Conservation (phyloP, 2,329 filamentous ascomycete genomes). For the Pezicula radicicola region DNA sequence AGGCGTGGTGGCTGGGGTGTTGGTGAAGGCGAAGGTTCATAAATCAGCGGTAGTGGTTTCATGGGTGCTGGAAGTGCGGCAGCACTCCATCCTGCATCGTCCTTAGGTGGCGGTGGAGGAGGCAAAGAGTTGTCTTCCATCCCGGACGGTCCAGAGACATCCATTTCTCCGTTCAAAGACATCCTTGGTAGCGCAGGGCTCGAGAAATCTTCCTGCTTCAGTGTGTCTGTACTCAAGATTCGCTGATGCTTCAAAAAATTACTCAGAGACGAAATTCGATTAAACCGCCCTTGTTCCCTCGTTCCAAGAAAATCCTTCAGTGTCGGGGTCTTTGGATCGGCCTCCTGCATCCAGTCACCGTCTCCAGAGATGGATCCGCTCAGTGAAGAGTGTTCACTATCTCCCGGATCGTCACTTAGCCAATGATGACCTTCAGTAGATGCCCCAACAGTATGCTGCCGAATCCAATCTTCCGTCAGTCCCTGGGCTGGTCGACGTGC, state of each 20-base stretch:
- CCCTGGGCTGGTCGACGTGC: slow-evolving; percentile 57
- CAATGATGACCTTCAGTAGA: slow-evolving; percentile 72
- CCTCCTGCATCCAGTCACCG: slow-evolving; percentile 44
- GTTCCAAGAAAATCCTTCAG: slow-evolving; percentile 23
- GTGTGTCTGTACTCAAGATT: slow-evolving; percentile 27
- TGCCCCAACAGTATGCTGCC: slow-evolving; percentile 72
- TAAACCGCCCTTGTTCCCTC: slow-evolving; percentile 12
- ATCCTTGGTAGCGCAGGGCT: slow-evolving; percentile 16
- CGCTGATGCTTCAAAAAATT: slow-evolving; percentile 20
- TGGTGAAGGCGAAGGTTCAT: slow-evolving; percentile 14
- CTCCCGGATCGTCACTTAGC: slow-evolving; percentile 75
- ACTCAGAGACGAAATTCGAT: slow-evolving; percentile 5
- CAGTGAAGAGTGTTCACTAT: slow-evolving; percentile 73
- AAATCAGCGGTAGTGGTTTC: slow-evolving; percentile 6
- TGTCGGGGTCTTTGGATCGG: slow-evolving; percentile 30
- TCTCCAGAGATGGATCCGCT: slow-evolving; percentile 59
- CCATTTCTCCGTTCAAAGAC: slow-evolving; percentile 15
- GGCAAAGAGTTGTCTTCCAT: slow-evolving; percentile 37
- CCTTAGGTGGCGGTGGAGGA: slow-evolving; percentile 27
- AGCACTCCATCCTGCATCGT: slow-evolving; percentile 22
- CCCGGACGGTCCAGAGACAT: slow-evolving; percentile 12
- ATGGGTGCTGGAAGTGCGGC: slow-evolving; percentile 12
- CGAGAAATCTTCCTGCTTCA: slow-evolving; percentile 27
- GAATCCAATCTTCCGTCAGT: slow-evolving; percentile 82
- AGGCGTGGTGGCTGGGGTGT: slow-evolving; percentile 49